Conservation (phyloP, 148 eudicot species). For the Vaccinium macrocarpon region DNA sequence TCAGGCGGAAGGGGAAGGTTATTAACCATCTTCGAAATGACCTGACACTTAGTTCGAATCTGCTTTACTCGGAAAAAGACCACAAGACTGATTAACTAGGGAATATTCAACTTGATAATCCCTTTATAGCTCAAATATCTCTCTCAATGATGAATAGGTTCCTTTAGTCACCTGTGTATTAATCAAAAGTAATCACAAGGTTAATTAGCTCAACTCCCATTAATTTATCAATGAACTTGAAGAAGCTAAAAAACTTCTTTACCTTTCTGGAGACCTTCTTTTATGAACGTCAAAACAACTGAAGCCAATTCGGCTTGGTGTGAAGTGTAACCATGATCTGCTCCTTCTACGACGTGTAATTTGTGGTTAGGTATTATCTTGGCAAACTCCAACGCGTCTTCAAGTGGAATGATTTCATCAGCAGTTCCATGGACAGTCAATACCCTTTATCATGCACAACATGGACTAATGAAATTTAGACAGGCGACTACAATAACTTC, state of each 20-base stretch:
- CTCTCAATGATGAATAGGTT: not conserved
- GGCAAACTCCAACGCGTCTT: constrained; percentile 71
- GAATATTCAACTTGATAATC: not conserved
- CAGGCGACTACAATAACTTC: not conserved
- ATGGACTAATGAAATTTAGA: not conserved
- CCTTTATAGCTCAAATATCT: constrained; percentile 12
- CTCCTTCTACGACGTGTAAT: constrained; percentile 60
- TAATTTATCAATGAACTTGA: not conserved
- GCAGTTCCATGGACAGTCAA: constrained; percentile 76
- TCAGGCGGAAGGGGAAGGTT: too few relatives aligned
- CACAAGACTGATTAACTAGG: too few relatives aligned
- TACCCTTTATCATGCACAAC: constrained; percentile 42
- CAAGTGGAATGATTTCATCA: constrained; percentile 62
- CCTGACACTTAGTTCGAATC: too few relatives aligned
- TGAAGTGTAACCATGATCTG: constrained; percentile 58
- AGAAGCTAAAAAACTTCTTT: constrained; percentile 5
- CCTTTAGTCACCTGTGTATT: constrained; percentile 17
- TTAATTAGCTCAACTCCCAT: not conserved
- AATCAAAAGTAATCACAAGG: not conserved
- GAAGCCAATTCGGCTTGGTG: constrained; percentile 58
- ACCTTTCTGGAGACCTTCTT: constrained; percentile 41
- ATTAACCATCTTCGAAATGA: too few relatives aligned
- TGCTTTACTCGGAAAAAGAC: too few relatives aligned
- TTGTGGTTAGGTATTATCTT: constrained; percentile 71
- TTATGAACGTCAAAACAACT: constrained; percentile 54